phyloP scores from a whole-genome alignment of 75 land plant genomes.

The Adiantum capillusveneris region DNA sequence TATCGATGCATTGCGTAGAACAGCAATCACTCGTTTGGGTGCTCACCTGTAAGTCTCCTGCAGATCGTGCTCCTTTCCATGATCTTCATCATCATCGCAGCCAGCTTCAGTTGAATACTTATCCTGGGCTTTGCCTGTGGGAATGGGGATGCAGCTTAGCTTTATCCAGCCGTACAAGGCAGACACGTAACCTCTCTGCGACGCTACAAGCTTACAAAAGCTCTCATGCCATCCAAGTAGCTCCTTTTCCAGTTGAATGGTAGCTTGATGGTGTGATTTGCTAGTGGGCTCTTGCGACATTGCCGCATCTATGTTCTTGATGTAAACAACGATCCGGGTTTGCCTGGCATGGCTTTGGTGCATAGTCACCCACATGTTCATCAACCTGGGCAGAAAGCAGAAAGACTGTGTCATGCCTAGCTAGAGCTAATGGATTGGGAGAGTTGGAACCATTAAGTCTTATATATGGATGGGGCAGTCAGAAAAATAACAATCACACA shows the following conservation, averaged over 20 bases:
- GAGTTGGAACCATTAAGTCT: no score
- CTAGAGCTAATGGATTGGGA: no score
- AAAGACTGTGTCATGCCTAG: neutral
- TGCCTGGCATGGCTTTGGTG: conserved; percentile 20
- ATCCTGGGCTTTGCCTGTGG: neutral
- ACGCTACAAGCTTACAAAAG: conserved; percentile 44
- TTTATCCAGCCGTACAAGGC: conserved; percentile 81
- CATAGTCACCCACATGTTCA: conserved; percentile 24
- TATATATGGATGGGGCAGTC: no score
- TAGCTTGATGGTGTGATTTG: conserved; percentile 63
- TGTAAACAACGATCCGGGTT: conserved; percentile 8
- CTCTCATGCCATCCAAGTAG: conserved; percentile 55
- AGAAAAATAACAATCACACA: no score
- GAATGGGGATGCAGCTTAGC: conserved; percentile 54
- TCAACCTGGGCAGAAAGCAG: conserved; percentile 14
- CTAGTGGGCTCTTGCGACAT: conserved; percentile 44
- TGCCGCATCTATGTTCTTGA: conserved; percentile 15
- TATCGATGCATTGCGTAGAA: no score
- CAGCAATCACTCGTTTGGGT: no score
- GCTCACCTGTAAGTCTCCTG: no score
- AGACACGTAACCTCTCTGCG: conserved; percentile 70
- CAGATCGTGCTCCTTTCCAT: conserved; percentile 21
- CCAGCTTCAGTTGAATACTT: neutral
- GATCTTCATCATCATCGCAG: conserved; percentile 12
- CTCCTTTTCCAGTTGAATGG: conserved; percentile 68